These are phyloP conservation scores for Sporothrix curviconia DNA, from an alignment of 2,329 filamentous ascomycete species.

Conservation along the genomic window DNA sequence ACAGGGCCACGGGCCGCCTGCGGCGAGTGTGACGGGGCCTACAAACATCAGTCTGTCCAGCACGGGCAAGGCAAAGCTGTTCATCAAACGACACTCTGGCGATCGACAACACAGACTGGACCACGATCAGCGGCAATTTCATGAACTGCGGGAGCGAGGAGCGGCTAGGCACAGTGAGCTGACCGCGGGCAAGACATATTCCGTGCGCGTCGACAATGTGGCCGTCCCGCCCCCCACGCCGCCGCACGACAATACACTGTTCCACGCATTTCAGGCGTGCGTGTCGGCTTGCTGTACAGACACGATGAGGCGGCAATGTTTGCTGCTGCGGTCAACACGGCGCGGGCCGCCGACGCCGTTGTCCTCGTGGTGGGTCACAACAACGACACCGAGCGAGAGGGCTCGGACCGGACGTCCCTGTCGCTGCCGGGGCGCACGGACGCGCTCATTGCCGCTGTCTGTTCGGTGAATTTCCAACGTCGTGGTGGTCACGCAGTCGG, in stretches of 20 bases:
- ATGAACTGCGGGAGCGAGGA: conserved; percentile 21
- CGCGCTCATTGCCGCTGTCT: conserved; percentile 39
- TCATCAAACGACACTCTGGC: conserved; percentile 34
- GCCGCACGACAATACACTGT: conserved; percentile 22
- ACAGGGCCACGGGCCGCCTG: conserved; percentile 25
- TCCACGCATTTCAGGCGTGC: conserved; percentile 20
- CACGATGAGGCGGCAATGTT: conserved; percentile 15
- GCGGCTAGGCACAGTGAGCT: conserved; percentile 9
- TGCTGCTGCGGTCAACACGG: conserved; percentile 31
- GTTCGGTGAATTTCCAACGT: conserved; percentile 41
- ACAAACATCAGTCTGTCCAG: conserved; percentile 25
- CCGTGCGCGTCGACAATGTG: conserved; percentile 19
- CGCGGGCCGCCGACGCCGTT: conserved; percentile 29
- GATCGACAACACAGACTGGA: conserved; percentile 41
- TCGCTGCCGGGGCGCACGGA: conserved; percentile 13
- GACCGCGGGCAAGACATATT: conserved; percentile 13
- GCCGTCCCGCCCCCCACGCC: conserved; percentile 16
- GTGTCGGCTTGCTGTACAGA: conserved; percentile 14
- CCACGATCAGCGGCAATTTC: conserved; percentile 30
- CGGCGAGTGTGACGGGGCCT: conserved; percentile 21
- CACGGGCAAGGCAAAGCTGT: conserved; percentile 16
- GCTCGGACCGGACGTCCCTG: conserved; percentile 17
- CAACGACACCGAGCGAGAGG: conserved; percentile 26
- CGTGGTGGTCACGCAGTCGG: conserved; percentile 60
- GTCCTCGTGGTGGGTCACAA: conserved; percentile 15